These are phyloP conservation scores for Hemileia vastatrix DNA, from an alignment of 1,284 basidiomycete species.

Conservation along the genomic window DNA sequence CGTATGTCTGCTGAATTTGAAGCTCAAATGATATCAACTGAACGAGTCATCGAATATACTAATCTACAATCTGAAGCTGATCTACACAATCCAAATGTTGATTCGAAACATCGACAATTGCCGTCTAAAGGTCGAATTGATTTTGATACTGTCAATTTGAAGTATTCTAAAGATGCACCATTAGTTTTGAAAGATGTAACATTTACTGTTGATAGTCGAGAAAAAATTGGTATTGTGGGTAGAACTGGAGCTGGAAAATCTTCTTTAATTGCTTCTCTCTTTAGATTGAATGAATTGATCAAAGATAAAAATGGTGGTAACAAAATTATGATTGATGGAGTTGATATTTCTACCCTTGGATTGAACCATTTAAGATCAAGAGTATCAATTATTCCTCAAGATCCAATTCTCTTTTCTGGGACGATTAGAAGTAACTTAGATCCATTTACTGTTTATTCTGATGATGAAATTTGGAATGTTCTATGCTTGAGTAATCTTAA, in stretches of 20 bases:
- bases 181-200: conserved; percentile 69
- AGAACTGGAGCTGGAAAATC: conserved; percentile 83
- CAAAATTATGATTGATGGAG: conserved; percentile 26
- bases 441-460: too few species aligned
- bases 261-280: conserved; percentile 47
- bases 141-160: too few species aligned
- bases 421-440: too few species aligned
- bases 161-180: conserved; percentile 44
- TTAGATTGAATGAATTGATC: conserved; percentile 24
- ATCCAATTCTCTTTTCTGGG: too few species aligned
- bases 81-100: conserved; percentile 49
- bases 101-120: too few species aligned
- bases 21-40: too few species aligned
- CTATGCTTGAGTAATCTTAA: too few species aligned
- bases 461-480: too few species aligned
- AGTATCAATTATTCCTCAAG: too few species aligned
- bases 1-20: too few species aligned
- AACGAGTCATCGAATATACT: too few species aligned
- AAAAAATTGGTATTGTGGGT: conserved; percentile 74
- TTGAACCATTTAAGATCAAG: conserved; percentile 19
- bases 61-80: conserved; percentile 72
- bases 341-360: conserved; percentile 23
- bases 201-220: conserved; percentile 68
- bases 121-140: too few species aligned
- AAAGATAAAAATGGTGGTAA: conserved; percentile 26